Evolutionary conservation across 179 eudicot species (phyloP).

Genomic region (Corrigiola litoralis): DNA sequence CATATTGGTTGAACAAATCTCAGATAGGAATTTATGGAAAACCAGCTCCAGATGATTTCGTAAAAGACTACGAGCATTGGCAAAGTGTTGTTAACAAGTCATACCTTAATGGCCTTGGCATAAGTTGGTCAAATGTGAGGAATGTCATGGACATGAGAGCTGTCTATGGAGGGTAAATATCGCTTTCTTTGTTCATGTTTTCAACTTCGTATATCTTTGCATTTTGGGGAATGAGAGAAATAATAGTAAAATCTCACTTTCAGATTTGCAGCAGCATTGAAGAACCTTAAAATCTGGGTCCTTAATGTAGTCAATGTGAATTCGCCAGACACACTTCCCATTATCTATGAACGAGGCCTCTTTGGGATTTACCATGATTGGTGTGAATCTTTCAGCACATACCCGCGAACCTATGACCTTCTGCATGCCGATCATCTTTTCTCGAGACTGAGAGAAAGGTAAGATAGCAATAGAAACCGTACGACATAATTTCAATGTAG

Average conservation of each 20-base stretch:
- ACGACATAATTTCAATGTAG: not conserved
- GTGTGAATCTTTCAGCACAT: constrained; percentile 95
- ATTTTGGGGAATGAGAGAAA: not conserved
- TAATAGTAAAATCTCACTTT: not conserved
- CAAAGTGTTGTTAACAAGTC: constrained; percentile 47
- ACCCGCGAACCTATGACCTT: constrained; percentile 86
- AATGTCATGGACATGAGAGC: constrained; percentile 96
- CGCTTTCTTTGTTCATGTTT: not conserved
- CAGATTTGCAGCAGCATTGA: constrained; percentile 92
- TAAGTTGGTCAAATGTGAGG: constrained; percentile 71
- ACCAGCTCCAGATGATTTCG: constrained; percentile 77
- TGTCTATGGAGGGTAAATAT: constrained; percentile 73
- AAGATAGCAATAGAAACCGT: not conserved
- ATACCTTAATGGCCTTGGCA: constrained; percentile 60
- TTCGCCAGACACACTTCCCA: constrained; percentile 82
- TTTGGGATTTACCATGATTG: constrained; percentile 92
- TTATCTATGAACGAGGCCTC: constrained; percentile 85
- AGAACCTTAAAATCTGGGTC: constrained; percentile 73
- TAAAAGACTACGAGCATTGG: constrained; percentile 74
- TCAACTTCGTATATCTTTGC: not conserved
- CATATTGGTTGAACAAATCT: constrained; percentile 68
- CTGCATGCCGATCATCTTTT: constrained; percentile 84
- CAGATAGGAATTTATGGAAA: constrained; percentile 83
- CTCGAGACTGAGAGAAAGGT: constrained; percentile 62
- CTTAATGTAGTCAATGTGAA: constrained; percentile 78